Conservation (phyloP, 352 stramenopile species). For the Pythium oligandrum region DNA sequence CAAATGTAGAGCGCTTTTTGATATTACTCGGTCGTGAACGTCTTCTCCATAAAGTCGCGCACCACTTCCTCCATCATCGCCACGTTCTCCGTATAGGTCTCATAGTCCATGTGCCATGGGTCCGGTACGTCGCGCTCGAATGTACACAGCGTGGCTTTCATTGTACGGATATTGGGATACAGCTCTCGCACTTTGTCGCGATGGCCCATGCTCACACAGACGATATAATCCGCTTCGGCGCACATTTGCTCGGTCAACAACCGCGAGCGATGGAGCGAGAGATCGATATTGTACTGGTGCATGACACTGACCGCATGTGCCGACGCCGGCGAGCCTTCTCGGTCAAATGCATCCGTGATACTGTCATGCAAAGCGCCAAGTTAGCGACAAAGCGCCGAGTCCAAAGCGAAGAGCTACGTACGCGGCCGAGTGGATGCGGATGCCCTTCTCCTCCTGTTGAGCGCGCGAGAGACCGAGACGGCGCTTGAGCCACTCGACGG, state of each 20-base stretch:
- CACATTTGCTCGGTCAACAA: constrained; percentile 66
- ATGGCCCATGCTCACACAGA: constrained; percentile 64
- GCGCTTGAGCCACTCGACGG: constrained; percentile 73
- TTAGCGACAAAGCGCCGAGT: too few species aligned
- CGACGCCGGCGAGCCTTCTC: constrained; percentile 51
- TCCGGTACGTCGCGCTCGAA: constrained; percentile 64
- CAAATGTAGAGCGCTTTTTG: too few species aligned
- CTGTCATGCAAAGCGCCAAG: constrained; percentile 14
- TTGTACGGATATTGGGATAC: constrained; percentile 52
- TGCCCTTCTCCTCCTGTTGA: constrained; percentile 62
- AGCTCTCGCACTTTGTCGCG: constrained; percentile 59
- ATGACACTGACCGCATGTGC: constrained; percentile 60
- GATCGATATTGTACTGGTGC: constrained; percentile 69
- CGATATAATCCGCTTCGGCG: constrained; percentile 58
- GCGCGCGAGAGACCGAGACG: constrained; percentile 57
- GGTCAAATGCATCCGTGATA: constrained; percentile 69
- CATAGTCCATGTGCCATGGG: constrained; percentile 80
- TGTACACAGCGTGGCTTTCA: constrained; percentile 43
- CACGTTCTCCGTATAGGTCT: constrained; percentile 80
- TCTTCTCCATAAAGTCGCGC: constrained; percentile 65
- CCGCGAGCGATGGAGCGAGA: constrained; percentile 60
- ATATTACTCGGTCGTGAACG: constrained; percentile 4
- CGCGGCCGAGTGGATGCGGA: constrained; percentile 66
- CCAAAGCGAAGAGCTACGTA: constrained; percentile 21
- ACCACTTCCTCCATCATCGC: constrained; percentile 68